Evolutionary conservation across 768 basidiomycete species (phyloP), one percentile per base, ranked within the genome.

Genomic region (Neoboletus subvelutipes): DNA sequence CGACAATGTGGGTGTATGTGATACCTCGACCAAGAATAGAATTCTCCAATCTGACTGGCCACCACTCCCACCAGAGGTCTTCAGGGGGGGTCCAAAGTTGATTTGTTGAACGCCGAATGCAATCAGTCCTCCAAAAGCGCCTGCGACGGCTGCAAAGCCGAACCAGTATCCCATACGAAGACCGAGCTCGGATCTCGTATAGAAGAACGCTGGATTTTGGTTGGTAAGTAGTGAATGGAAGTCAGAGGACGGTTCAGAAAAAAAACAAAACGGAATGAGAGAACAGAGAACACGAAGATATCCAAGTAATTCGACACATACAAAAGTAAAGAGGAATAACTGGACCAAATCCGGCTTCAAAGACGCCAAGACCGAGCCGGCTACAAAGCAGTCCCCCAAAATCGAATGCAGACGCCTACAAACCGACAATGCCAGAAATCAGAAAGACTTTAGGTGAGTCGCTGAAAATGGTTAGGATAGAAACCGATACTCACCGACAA

Each of bases 61-160:
- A 1, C 71, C 67, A 52, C 59, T 54, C n/a, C 59, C 68, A 8
- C 67, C 65, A 10, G 34, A 17, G 7, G 68, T 69, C n/a, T 8
- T 56, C 36, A 70, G n/a, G 0, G 57, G 57, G 0, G 65, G 61
- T 18, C 70, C 70, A 43, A 46, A 71, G 18, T 88, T 83, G 85
- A 56, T 83, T 65, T 90, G 80, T 61, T 90, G 87, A 11, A 92
- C 76, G 1, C 89, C 91, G 59, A 88, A 92, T 4, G 91, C 90
- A 41, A 93, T 82, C 45, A 92, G 73, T n/a, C 91, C 90, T 15
- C 90, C 89, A 57, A 92, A 92, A 6, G 91, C 91, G 24, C 90
- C 90, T 5, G 91, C 88, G 5, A 90, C 83, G 3, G 90, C 89
- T 5, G 90, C 89, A 66, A 91, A 92, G 10, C 87, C 87, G 58